A percentile compares a stretch with the other conserved stretches of the same genome.
Evolutionary conservation across 2,329 filamentous ascomycete genomes (phyloP).

Genomic region (Ophiostoma angusticollis): DNA sequence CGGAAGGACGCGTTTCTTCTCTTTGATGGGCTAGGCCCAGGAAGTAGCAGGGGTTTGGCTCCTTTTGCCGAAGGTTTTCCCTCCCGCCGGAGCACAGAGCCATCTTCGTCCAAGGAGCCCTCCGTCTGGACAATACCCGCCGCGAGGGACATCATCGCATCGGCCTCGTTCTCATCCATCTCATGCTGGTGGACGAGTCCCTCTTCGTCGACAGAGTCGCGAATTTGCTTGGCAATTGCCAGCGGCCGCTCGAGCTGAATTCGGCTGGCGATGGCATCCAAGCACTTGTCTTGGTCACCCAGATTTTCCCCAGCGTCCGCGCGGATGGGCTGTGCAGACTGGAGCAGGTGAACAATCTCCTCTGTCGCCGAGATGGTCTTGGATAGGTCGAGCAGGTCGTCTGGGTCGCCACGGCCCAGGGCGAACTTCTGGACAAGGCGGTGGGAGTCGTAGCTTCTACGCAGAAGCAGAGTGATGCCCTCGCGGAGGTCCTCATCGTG

Average conservation of each 20-base stretch:
- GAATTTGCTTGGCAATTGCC: constrained; percentile 58
- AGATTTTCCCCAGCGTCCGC: not conserved
- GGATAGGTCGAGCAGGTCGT: constrained; percentile 75
- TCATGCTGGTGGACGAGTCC: constrained; percentile 71
- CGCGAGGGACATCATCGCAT: constrained; percentile 58
- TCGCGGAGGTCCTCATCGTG: constrained; percentile 55
- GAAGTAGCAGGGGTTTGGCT: too few species aligned
- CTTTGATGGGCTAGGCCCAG: too few species aligned
- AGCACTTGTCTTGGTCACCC: constrained; percentile 19
- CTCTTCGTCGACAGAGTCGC: constrained; percentile 79
- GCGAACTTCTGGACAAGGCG: constrained; percentile 90
- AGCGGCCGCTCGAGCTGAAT: constrained; percentile 55
- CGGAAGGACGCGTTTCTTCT: constrained; percentile 27
- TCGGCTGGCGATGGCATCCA: constrained; percentile 36
- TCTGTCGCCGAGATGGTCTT: constrained; percentile 66
- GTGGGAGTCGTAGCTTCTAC: constrained; percentile 70
- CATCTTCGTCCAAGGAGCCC: constrained; percentile 44
- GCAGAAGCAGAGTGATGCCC: constrained; percentile 52
- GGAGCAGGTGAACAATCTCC: constrained; percentile 44
- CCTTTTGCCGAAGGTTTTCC: not conserved
- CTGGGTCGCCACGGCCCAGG: constrained; percentile 77
- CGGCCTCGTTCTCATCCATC: constrained; percentile 58
- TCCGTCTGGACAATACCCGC: constrained; percentile 57
- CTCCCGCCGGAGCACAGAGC: constrained; percentile 41
- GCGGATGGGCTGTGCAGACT: constrained; percentile 11